phyloP scores from a whole-genome alignment of 78 protist genomes.

The Creolimax fragrantissima region DNA sequence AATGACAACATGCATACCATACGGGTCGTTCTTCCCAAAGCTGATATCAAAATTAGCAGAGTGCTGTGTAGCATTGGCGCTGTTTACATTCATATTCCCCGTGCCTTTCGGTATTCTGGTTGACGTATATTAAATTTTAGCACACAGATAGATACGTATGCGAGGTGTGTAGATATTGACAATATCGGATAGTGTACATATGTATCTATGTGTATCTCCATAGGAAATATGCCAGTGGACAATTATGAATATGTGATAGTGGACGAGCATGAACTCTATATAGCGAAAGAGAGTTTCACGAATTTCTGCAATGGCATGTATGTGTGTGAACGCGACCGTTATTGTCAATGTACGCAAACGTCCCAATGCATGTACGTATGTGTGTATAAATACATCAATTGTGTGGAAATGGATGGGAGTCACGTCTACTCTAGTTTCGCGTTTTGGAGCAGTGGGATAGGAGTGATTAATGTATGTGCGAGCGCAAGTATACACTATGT shows the following conservation, averaged over 20 bases:
- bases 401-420: too few species aligned
- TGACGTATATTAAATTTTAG: neutral
- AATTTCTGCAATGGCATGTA: too few species aligned
- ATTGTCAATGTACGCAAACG: neutral
- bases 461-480: too few species aligned
- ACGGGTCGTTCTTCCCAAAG: neutral
- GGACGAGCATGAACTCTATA: too few species aligned
- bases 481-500: too few species aligned
- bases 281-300: too few species aligned
- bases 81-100: neutral
- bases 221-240: too few species aligned
- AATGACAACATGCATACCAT: neutral
- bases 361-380: neutral
- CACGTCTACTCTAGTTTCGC: too few species aligned
- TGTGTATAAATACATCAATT: neutral
- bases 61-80: neutral
- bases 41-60: slow-evolving; percentile 1
- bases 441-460: too few species aligned
- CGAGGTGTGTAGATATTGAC: neutral
- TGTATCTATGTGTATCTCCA: neutral
- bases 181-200: neutral
- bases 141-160: neutral
- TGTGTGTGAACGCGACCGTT: too few species aligned
- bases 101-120: neutral
- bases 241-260: too few species aligned